Base-by-base conservation (phyloP, 352 stramenopile species). In the Phytophthora cactorum region DNA sequence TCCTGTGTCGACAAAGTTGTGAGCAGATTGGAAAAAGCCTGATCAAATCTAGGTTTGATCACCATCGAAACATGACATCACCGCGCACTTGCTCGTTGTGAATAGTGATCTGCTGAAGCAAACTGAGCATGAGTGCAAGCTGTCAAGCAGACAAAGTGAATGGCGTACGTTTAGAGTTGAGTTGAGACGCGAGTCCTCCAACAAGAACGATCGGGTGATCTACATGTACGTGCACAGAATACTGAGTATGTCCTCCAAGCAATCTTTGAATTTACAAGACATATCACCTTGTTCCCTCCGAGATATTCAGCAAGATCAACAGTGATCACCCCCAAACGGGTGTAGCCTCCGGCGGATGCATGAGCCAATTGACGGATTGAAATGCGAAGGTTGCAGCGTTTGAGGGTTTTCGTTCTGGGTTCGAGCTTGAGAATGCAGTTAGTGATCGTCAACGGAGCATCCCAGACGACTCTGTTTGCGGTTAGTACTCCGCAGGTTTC, bases 271-370 rank as follows among this genome's bases (percentile, higher is more conserved):
- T 22, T 22, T 22, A 22, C 22, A 22, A 22, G 22, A 22, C 22
- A 22, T 22, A 22, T 22, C 22, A 22, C 22, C 22, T 70, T 61
- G 31, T 14, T 56, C 31, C 61, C 44, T 11, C 72, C 76, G 9
- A 66, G 63, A 53, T 79, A 81, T 38, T 79, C 72, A 5, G 72
- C 69, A 9, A 83, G 55, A 47, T 79, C 73, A 22, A 83, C 57
- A 17, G 62, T 61, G 46, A 79, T 63, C 17, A 81, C 39, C 5
- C 76, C 70, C 66, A 22, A 22, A 22, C 22, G 22, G 22, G 22
- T 22, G 22, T 22, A 22, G 22, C 22, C 55, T n/a, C 64, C 63
- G 1, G 59, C 10, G 6, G 44, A 50, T 25, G 14, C 74, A 64
- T 8, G 22, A 22, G 22, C 22, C 22, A 22, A 22, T 22, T 22